Evolutionary conservation across 2,329 filamentous ascomycete genomes (phyloP).

Genomic region (Penicillium psychrosexuale): DNA sequence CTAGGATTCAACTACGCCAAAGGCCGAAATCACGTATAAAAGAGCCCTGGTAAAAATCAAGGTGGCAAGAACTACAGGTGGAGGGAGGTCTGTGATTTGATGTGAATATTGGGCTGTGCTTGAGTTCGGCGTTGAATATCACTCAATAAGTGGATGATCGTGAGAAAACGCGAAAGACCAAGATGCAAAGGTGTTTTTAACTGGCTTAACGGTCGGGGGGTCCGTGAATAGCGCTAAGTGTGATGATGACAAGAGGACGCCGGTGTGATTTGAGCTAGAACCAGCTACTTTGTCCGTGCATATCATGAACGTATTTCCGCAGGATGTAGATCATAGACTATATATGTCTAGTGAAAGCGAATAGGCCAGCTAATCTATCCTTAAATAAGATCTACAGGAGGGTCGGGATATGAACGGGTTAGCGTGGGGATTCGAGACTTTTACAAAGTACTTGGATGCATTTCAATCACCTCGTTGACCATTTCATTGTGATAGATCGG

Average conservation of each 20-base stretch:
- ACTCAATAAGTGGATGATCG: not conserved
- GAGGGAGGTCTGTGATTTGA: not conserved
- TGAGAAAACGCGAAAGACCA: not conserved
- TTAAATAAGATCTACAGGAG: not conserved
- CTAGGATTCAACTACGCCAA: not conserved
- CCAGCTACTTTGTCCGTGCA: too few relatives aligned
- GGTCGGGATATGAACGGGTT: not conserved
- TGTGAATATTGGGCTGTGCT: not conserved
- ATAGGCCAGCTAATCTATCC: not conserved
- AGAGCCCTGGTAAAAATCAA: not conserved
- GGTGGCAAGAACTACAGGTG: not conserved
- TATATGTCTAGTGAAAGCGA: too few relatives aligned
- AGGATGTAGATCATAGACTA: too few relatives aligned
- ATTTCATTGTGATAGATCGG: not conserved
- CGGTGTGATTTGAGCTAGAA: not conserved
- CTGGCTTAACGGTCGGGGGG: too few relatives aligned
- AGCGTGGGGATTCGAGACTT: not conserved
- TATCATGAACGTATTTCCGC: not conserved
- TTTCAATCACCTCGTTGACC: not conserved
- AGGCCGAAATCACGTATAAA: not conserved
- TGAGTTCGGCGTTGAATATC: not conserved
- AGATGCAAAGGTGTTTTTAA: too few relatives aligned
- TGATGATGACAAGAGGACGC: not conserved
- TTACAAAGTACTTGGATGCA: not conserved
- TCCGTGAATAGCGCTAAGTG: not conserved